Conservation (phyloP, 352 stramenopile species). For the Pythium dissimile region DNA sequence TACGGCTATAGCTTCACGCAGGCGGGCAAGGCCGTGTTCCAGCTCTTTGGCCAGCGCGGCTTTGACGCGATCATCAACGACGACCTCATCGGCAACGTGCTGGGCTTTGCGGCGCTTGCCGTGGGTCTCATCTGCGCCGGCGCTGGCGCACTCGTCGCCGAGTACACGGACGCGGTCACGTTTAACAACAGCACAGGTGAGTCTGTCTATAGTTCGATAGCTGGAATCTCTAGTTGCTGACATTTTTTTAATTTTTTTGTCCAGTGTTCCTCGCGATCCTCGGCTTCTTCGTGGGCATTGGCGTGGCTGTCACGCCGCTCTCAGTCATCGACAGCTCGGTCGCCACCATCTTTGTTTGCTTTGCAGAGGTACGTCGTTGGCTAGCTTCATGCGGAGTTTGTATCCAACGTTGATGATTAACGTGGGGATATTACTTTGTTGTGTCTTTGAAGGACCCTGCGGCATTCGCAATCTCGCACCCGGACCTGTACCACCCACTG, state of each 20-base stretch:
- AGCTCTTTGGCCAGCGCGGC: constrained; percentile 91
- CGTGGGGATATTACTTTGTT: too few species aligned
- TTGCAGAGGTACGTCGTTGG: constrained; percentile 73
- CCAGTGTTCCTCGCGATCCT: constrained; percentile 71
- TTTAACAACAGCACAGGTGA: constrained; percentile 71
- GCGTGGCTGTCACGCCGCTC: constrained; percentile 87
- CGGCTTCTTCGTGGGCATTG: constrained; percentile 86
- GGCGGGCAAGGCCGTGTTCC: constrained; percentile 89
- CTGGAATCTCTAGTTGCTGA: not conserved
- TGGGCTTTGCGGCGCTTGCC: constrained; percentile 88
- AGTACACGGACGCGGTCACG: constrained; percentile 44
- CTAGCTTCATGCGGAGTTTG: too few species aligned
- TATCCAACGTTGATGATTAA: not conserved
- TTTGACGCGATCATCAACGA: constrained; percentile 97
- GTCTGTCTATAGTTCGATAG: not conserved
- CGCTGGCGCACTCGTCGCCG: constrained; percentile 42
- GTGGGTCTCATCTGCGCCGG: constrained; percentile 82
- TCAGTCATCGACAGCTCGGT: constrained; percentile 93
- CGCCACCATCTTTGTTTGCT: constrained; percentile 96
- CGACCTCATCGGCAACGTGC: constrained; percentile 90
- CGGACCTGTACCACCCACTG: constrained; percentile 76
- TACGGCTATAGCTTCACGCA: constrained; percentile 93
- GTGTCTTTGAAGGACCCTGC: constrained; percentile 66
- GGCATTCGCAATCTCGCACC: constrained; percentile 77
- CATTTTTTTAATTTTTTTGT: constrained; percentile 1